These are phyloP conservation scores for Blastocystis sp. DNA, from an alignment of 352 stramenopile genomes.

Conservation along the genomic window DNA sequence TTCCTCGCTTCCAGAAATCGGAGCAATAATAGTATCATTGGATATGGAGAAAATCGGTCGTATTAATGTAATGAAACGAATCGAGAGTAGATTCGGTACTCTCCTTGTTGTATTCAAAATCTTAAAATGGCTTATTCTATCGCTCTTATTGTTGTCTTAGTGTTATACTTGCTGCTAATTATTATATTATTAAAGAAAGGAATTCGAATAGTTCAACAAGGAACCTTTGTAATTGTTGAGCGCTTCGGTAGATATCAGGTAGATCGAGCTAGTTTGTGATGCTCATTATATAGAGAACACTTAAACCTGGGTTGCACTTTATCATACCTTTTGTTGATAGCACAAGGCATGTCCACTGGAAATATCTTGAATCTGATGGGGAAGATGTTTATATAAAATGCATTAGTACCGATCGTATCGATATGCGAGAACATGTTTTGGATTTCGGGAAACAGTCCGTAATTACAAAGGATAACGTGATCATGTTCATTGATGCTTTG, in stretches of 20 bases:
- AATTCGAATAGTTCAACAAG: conserved; percentile 50
- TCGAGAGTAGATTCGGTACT: conserved; percentile 23
- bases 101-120: not conserved
- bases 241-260: conserved; percentile 65
- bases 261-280: not conserved
- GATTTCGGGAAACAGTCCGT: conserved; percentile 64
- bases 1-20: too few species aligned
- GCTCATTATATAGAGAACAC: conserved; percentile 17
- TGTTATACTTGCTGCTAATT: conserved; percentile 25
- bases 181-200: not conserved
- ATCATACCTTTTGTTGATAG: conserved; percentile 65
- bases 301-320: conserved; percentile 65
- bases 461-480: conserved; percentile 67
- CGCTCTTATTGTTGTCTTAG: conserved; percentile 4
- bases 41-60: too few species aligned
- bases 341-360: conserved; percentile 57
- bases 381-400: conserved; percentile 20
- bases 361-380: conserved; percentile 32
- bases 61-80: not conserved
- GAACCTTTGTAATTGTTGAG: conserved; percentile 65
- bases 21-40: too few species aligned
- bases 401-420: conserved; percentile 63
- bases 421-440: conserved; percentile 66
- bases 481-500: conserved; percentile 65
- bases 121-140: not conserved